A percentile compares a stretch with the other conserved stretches of the same genome.
Evolutionary conservation across 768 basidiomycete genomes (phyloP).

Genomic region (Leccinum pellstonianum): DNA sequence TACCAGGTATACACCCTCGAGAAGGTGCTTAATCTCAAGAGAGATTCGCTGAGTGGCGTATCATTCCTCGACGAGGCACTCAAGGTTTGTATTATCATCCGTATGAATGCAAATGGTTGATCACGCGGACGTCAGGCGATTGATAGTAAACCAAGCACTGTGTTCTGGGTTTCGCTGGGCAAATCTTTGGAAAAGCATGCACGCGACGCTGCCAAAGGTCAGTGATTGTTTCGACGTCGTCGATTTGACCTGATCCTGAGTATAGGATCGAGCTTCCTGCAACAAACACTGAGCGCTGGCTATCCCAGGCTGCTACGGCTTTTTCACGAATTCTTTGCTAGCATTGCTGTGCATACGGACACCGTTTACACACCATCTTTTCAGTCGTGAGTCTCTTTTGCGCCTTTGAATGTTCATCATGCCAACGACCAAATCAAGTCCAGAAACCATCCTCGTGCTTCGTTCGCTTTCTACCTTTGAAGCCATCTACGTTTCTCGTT

Average conservation of each 20-base stretch:
- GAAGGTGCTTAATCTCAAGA: slow-evolving; percentile 88
- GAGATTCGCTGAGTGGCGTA: slow-evolving; percentile 70
- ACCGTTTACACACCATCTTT: slow-evolving; percentile 81
- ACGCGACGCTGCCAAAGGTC: slow-evolving; percentile 79
- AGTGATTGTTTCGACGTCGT: slow-evolving; percentile 4
- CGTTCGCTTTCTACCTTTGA: slow-evolving; percentile 85
- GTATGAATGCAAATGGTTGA: background rate
- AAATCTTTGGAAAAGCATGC: slow-evolving; percentile 79
- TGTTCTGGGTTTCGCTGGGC: slow-evolving; percentile 86
- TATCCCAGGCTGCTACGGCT: slow-evolving; percentile 87
- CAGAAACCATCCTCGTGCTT: slow-evolving; percentile 88
- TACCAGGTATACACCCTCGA: slow-evolving; percentile 89
- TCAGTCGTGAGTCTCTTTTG: slow-evolving; percentile 62
- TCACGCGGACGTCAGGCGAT: slow-evolving; percentile 52
- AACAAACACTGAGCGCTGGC: slow-evolving; percentile 81
- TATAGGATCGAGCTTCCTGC: slow-evolving; percentile 83
- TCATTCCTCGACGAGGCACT: slow-evolving; percentile 91
- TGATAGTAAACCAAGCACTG: slow-evolving; percentile 88
- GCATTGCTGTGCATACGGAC: slow-evolving; percentile 93
- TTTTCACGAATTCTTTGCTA: slow-evolving; percentile 96
- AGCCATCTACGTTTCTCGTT: slow-evolving; percentile 82
- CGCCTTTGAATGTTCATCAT: slow-evolving; percentile 3
- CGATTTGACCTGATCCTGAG: slow-evolving; percentile 4
- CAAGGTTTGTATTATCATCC: slow-evolving; percentile 54
- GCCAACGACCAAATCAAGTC: slow-evolving; percentile 43